Conservation (phyloP, 495 filamentous ascomycete genomes). For the Lasiosphaeria hispida region DNA sequence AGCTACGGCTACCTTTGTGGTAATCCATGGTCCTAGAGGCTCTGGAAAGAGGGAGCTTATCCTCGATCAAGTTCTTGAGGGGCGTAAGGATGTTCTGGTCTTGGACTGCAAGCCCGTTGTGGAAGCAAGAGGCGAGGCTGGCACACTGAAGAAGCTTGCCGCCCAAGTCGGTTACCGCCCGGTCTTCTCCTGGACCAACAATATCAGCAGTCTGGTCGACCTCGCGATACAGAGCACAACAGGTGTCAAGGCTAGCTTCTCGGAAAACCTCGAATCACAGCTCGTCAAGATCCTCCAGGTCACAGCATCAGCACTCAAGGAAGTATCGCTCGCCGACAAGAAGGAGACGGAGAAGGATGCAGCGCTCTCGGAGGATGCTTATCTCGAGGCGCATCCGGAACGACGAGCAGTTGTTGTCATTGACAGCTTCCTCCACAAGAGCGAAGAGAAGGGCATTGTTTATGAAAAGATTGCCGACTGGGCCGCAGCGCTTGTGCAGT, state of each 20-base stretch:
- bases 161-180: conserved; percentile 86
- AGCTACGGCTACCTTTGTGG: conserved; percentile 86
- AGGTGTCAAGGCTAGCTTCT: conserved; percentile 91
- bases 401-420: conserved; percentile 81
- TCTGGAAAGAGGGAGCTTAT: conserved; percentile 89
- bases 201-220: conserved; percentile 84
- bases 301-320: conserved; percentile 74
- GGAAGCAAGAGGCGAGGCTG: conserved; percentile 87
- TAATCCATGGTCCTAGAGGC: conserved; percentile 87
- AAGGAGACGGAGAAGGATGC: conserved; percentile 70
- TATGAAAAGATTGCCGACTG: conserved; percentile 92
- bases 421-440: conserved; percentile 89
- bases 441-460: conserved; percentile 66
- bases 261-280: conserved; percentile 88
- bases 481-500: conserved; percentile 80
- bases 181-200: conserved; percentile 96
- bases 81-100: conserved; percentile 74
- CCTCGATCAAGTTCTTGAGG: conserved; percentile 75
- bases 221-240: conserved; percentile 91
- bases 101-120: conserved; percentile 94
- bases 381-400: conserved; percentile 88
- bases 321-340: conserved; percentile 66
- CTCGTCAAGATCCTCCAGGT: conserved; percentile 89
- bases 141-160: conserved; percentile 79
- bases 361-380: conserved; percentile 78